Evolutionary conservation across 2,329 filamentous ascomycete genomes (phyloP).

Genomic region (Trichoderma atrobrunneum): DNA sequence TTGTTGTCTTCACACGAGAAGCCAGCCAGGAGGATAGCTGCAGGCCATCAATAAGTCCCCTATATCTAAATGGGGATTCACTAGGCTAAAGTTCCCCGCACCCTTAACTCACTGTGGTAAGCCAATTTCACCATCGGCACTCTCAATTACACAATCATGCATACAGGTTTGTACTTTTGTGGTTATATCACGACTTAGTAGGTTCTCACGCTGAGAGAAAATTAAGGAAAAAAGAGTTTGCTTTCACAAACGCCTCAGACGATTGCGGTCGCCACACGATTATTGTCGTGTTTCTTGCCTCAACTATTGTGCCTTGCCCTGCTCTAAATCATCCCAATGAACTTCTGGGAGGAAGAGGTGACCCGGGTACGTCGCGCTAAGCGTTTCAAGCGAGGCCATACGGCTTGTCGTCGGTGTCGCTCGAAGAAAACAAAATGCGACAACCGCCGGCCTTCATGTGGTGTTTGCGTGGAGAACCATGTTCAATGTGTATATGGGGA

Average conservation of each 20-base stretch:
- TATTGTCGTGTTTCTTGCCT: background rate
- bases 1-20: background rate
- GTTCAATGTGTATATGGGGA: background rate
- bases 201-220: background rate
- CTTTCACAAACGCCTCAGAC: background rate
- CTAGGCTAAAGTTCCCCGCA: background rate
- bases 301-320: background rate
- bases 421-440: background rate
- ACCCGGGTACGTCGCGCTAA: background rate
- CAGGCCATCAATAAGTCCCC: background rate
- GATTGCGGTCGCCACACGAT: background rate
- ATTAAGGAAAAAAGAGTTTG: background rate
- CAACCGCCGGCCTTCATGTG: background rate
- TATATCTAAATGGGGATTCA: background rate
- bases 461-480: background rate
- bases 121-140: background rate
- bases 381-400: background rate
- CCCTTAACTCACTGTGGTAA: background rate
- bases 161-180: background rate
- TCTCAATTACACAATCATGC: background rate
- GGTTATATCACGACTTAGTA: background rate
- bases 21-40: background rate
- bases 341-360: background rate
- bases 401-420: background rate
- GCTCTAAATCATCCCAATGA: background rate